Percentiles rank a stretch among this genome's conserved stretches.
phyloP scores from a whole-genome alignment of 176 grass and related monocot species.

The Rhynchospora tenuis region DNA sequence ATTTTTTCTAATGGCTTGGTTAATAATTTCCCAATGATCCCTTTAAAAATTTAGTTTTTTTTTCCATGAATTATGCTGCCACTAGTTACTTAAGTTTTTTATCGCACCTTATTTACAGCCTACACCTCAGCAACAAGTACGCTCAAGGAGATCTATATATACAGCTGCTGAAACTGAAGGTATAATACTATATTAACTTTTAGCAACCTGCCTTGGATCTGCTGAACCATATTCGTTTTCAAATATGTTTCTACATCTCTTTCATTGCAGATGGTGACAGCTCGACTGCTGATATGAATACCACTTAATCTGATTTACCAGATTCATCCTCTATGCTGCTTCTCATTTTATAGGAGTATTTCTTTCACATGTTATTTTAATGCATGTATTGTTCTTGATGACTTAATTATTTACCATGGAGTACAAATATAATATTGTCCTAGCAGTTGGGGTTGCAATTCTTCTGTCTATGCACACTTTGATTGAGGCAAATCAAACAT shows the following conservation, averaged over 20 bases:
- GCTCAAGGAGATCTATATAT: slow-evolving; percentile 60
- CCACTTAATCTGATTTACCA: slow-evolving; percentile 29
- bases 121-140: slow-evolving; percentile 67
- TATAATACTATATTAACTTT: slow-evolving; percentile 15
- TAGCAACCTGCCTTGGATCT: background rate
- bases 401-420: background rate
- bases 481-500: background rate
- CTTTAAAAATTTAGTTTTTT: background rate
- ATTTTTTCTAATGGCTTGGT: background rate
- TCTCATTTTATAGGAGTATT: slow-evolving; percentile 17
- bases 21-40: background rate
- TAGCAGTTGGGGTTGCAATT: background rate
- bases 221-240: slow-evolving; percentile 7
- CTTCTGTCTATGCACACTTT: background rate
- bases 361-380: slow-evolving; percentile 6
- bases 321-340: background rate
- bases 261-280: slow-evolving; percentile 49
- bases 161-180: slow-evolving; percentile 65
- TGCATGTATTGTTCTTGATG: slow-evolving; percentile 14
- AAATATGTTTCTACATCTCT: background rate
- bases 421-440: background rate
- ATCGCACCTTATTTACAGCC: slow-evolving; percentile 38
- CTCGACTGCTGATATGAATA: slow-evolving; percentile 53
- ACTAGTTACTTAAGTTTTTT: slow-evolving; percentile 7
- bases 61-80: background rate